Evolutionary conservation across 176 grass and related monocot species (phyloP), one percentile per base, ranked within the genome.

Genomic region (Tillandsia fasciculata): DNA sequence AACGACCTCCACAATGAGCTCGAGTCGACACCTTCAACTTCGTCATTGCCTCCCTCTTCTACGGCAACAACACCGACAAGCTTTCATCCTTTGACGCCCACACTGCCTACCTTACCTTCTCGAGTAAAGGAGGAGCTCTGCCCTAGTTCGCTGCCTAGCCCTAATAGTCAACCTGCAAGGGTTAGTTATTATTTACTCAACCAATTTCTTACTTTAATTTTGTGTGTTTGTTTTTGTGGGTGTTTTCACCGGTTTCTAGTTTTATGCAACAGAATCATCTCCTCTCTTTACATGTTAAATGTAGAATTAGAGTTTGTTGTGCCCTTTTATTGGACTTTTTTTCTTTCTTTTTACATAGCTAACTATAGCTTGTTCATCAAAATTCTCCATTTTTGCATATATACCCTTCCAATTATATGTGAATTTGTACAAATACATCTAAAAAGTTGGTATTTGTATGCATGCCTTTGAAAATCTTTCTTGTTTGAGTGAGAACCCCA

Each of bases 31-130:
- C 82, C 80, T 71, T 93, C 87, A 48, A 75, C 82, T 49, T 86
- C 83, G 49, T 79, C 90, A 14, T 74, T 89, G 65, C 90, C 78
- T 80, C 66, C 65, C 33, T 42, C 33, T 42, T 42, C 33, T 42
- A 42, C 33, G 6, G 33, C 33, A 42, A 42, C 33, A 64, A 70
- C 90, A 71, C 86, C 90, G 51, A 85, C 87, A 61, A 93, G 84
- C 82, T 94, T 99, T 80, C 90, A 90, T 65, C 95, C 89, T 59
- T 80, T 94, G 51, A 93, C 95, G 24, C 95, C 95, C 0, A 99
- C 89, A 29, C 69, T 93, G 8, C 89, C 89, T 11, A 80, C 87
- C 58, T 52, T 99, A 49, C 87, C 95, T 48, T 82, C 82, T 27
- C 83, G 86, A 1, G 81, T 90, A 54, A 96, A 99, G 82, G 95